Base-by-base conservation (phyloP, 495 filamentous ascomycete species). In the Umbilicaria muhlenbergii region DNA sequence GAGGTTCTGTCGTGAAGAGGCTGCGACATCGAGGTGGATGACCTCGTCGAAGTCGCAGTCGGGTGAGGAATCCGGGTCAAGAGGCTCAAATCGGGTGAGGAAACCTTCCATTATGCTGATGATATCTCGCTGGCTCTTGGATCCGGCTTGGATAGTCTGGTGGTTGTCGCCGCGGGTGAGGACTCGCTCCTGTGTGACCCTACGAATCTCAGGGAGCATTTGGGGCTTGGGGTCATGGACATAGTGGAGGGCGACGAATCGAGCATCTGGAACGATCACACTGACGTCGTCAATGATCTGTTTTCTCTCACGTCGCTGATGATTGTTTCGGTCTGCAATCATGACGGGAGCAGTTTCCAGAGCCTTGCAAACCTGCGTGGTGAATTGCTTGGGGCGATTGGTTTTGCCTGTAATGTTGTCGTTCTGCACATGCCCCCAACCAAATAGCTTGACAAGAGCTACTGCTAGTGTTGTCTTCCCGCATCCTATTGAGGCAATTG, bases 91-190 rank as follows among this genome's bases (percentile, higher is more conserved):
- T 13, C 91, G 80, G 0, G 62, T 47, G 36, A 98, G 66, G 65
- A 99, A 99, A 32, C 86, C 86, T 48, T 94, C 80, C 91, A 99
- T 96, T 54, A 99, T 96, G 8, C 75, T 75, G 17, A 85, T 67
- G 32, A 89, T 77, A 56, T 93, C 85, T 12, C 65, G 59, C 33
- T 62, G 59, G 38, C 75, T 64, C 52, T 78, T 74, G 31, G 71
- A 75, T 11, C 76, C 79, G 4, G 89, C 69, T 45, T 89, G 87
- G 52, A 99, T 99, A 11, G 89, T 95, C 58, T 99, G 91, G 53
- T 99, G 91, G 55, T 95, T 96, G 59, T 99, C 86, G 0, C 91
- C 91, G 12, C 91, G 83, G 0, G 71, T 65, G 17, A 95, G 64
- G 0, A 99, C 85, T 11, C 91, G 79, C 36, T 77, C 68, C 36